phyloP scores from a whole-genome alignment of 2,329 filamentous ascomycete species.

The Pochonia chlamydosporia region DNA sequence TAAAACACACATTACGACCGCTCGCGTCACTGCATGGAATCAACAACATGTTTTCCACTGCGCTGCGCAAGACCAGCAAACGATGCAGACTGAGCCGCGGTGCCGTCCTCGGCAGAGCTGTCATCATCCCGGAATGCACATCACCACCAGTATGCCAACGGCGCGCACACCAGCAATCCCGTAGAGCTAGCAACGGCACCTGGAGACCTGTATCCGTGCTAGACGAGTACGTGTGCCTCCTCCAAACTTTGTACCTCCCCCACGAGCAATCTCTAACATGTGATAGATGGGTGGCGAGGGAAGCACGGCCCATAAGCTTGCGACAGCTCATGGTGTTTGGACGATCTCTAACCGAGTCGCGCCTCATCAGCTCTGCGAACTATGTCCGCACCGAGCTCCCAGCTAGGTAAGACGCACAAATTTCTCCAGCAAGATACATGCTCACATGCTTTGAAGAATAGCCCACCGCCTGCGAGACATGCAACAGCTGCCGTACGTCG shows the following conservation, averaged over 20 bases:
- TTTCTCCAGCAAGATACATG: not conserved
- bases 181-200: slow-evolving; percentile 28
- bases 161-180: slow-evolving; percentile 9
- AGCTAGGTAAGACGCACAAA: slow-evolving; percentile 16
- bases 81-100: slow-evolving; percentile 27
- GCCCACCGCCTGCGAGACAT: slow-evolving; percentile 95
- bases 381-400: slow-evolving; percentile 88
- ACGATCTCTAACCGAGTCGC: slow-evolving; percentile 80
- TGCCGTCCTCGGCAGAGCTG: slow-evolving; percentile 8
- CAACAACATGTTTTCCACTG: slow-evolving; percentile 38
- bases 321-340: slow-evolving; percentile 97
- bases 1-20: not conserved
- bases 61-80: slow-evolving; percentile 39
- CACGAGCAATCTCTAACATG: slow-evolving; percentile 7
- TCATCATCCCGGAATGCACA: not conserved
- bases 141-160: not conserved
- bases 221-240: slow-evolving; percentile 48
- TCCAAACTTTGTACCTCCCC: not conserved
- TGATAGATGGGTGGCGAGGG: slow-evolving; percentile 80
- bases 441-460: slow-evolving; percentile 48
- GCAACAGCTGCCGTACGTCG: slow-evolving; percentile 91
- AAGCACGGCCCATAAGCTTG: slow-evolving; percentile 91
- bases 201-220: slow-evolving; percentile 60
- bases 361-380: slow-evolving; percentile 90
- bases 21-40: slow-evolving; percentile 27